Evolutionary conservation across 1,284 basidiomycete species (phyloP).

Genomic region (Porogramme epimiltina): DNA sequence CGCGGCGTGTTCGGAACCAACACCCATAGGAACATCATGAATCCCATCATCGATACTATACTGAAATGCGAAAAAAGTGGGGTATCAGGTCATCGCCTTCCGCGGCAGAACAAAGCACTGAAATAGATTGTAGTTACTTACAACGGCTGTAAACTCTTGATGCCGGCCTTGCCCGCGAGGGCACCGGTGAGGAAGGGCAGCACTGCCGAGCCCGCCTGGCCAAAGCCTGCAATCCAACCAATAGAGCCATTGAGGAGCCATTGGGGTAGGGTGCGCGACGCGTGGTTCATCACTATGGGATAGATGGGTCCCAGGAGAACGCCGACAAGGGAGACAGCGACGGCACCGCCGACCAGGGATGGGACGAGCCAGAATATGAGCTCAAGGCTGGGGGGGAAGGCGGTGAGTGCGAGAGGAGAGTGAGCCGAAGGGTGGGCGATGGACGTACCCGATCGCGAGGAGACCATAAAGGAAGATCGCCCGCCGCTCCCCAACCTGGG

Average conservation of each 20-base stretch:
- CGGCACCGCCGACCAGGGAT: slow-evolving; percentile 51
- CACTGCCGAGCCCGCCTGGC: slow-evolving; percentile 55
- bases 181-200: slow-evolving; percentile 60
- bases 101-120: not conserved
- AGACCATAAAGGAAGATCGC: slow-evolving; percentile 41
- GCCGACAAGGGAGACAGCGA: slow-evolving; percentile 58
- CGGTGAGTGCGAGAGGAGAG: no score
- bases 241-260: slow-evolving; percentile 57
- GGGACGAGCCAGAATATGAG: slow-evolving; percentile 63
- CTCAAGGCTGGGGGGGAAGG: slow-evolving; percentile 43
- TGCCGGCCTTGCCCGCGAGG: slow-evolving; percentile 47
- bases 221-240: slow-evolving; percentile 59
- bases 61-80: no score
- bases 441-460: slow-evolving; percentile 38
- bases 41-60: slow-evolving; percentile 27
- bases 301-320: slow-evolving; percentile 54
- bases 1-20: slow-evolving; percentile 19
- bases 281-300: slow-evolving; percentile 54
- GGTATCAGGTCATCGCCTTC: not conserved
- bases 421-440: not conserved
- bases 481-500: slow-evolving; percentile 43
- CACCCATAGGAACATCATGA: slow-evolving; percentile 25
- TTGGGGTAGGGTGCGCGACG: slow-evolving; percentile 49
- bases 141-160: slow-evolving; percentile 26
- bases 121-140: not conserved